These are phyloP conservation scores for Liriodendron chinense DNA, from an alignment of 164 flowering plant species.

Conservation along the genomic window DNA sequence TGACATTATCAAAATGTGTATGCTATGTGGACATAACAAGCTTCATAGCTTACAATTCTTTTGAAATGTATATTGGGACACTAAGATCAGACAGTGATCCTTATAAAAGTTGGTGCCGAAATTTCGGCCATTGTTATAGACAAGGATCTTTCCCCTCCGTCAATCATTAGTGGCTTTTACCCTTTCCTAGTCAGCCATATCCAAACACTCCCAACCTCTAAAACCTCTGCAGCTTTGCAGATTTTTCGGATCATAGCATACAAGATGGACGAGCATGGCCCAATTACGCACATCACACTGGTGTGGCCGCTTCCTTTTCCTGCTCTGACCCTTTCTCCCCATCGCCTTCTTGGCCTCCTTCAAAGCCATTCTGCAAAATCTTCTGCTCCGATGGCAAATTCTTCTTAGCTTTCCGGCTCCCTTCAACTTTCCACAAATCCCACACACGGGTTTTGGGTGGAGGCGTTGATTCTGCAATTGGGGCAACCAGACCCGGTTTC, in stretches of 20 bases:
- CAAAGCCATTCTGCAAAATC: slow-evolving; percentile 34
- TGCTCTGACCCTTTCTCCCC: slow-evolving; percentile 30
- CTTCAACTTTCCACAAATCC: slow-evolving; percentile 67
- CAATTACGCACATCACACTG: slow-evolving; percentile 18
- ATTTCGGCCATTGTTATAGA: background rate
- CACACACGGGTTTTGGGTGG: slow-evolving; percentile 74
- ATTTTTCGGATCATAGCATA: background rate
- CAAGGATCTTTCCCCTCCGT: background rate
- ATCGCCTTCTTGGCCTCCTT: slow-evolving; percentile 27
- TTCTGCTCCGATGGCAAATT: slow-evolving; percentile 76
- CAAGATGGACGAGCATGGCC: background rate
- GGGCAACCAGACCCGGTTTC: slow-evolving; percentile 92
- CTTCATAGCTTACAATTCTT: background rate
- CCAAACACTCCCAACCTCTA: background rate
- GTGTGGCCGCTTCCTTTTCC: slow-evolving; percentile 34
- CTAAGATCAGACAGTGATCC: background rate
- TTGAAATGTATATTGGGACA: background rate
- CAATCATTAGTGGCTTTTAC: background rate
- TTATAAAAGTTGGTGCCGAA: background rate
- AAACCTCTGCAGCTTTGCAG: background rate
- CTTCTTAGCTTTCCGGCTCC: slow-evolving; percentile 45
- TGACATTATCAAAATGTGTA: background rate
- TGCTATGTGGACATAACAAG: background rate
- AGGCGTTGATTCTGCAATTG: slow-evolving; percentile 55
- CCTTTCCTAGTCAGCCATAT: background rate